These are phyloP conservation scores for Rhipidocladum racemiflorum DNA, from an alignment of 176 grass and related monocot genomes.

Conservation along the genomic window DNA sequence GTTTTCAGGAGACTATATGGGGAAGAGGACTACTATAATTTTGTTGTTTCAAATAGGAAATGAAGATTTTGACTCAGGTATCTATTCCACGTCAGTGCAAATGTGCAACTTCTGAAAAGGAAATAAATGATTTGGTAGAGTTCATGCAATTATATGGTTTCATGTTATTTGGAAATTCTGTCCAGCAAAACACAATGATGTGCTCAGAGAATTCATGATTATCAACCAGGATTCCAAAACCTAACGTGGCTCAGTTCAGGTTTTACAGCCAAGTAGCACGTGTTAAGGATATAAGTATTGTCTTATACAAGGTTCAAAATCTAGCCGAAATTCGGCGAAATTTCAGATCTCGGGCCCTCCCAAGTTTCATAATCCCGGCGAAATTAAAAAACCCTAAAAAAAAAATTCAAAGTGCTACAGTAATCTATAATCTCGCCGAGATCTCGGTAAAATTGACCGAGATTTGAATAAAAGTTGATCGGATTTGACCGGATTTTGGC, in stretches of 20 bases:
- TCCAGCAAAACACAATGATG: background rate
- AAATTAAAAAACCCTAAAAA: too few species aligned
- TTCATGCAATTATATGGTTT: background rate
- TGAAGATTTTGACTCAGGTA: conserved; percentile 38
- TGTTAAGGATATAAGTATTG: too few species aligned
- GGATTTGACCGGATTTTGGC: too few species aligned
- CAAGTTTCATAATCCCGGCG: too few species aligned
- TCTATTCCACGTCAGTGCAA: conserved; percentile 23
- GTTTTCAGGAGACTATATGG: conserved; percentile 70
- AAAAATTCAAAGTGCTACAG: too few species aligned
- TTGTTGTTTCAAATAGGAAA: conserved; percentile 54
- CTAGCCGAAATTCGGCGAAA: too few species aligned
- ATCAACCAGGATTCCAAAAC: conserved; percentile 14
- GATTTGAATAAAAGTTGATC: too few species aligned
- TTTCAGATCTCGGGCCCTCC: too few species aligned
- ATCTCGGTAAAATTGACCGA: too few species aligned
- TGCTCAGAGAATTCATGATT: conserved; percentile 7
- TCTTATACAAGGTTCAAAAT: too few species aligned
- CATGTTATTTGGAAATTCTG: background rate
- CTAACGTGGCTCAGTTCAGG: background rate
- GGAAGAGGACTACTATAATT: conserved; percentile 75
- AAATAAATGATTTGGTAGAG: background rate
- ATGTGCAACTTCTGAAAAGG: background rate
- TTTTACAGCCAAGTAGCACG: background rate
- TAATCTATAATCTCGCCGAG: too few species aligned